Percentiles rank a stretch among this genome's conserved stretches.
phyloP scores from a whole-genome alignment of 441 rosid genomes.

The Eutrema salsugineum region DNA sequence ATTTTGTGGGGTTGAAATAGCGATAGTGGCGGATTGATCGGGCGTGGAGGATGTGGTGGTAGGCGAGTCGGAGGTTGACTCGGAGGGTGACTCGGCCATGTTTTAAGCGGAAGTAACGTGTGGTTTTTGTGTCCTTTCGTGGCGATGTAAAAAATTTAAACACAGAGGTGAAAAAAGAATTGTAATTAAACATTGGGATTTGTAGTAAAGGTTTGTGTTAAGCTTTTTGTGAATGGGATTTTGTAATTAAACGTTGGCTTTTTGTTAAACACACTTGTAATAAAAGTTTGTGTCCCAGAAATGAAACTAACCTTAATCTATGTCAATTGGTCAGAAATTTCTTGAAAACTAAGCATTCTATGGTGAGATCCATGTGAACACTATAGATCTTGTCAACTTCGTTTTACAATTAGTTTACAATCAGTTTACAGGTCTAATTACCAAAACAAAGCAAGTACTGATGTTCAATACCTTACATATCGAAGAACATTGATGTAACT shows the following conservation, averaged over 20 bases:
- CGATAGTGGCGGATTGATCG: neutral
- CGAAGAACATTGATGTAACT: neutral
- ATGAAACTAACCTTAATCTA: neutral
- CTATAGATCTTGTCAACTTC: no score
- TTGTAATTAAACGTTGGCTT: neutral
- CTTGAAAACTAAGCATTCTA: neutral
- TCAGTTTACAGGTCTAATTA: neutral
- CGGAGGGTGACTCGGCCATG: constrained; percentile 44
- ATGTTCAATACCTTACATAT: no score
- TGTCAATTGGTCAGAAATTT: neutral
- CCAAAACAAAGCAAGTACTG: neutral
- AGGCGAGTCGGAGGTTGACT: constrained; percentile 26
- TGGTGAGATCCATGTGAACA: neutral
- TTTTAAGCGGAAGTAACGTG: neutral
- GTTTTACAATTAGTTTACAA: neutral
- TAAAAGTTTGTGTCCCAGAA: neutral
- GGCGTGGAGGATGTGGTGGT: constrained; percentile 7
- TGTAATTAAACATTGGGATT: neutral
- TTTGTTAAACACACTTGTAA: no score
- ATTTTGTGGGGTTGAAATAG: constrained; percentile 13
- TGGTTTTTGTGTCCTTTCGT: neutral
- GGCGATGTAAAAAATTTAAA: neutral
- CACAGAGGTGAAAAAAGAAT: neutral
- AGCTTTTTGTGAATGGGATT: no score
- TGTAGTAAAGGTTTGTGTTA: neutral